A percentile compares a stretch with the other conserved stretches of the same genome.
Evolutionary conservation across 768 basidiomycete genomes (phyloP).

Genomic region (Leccinum boreale): DNA sequence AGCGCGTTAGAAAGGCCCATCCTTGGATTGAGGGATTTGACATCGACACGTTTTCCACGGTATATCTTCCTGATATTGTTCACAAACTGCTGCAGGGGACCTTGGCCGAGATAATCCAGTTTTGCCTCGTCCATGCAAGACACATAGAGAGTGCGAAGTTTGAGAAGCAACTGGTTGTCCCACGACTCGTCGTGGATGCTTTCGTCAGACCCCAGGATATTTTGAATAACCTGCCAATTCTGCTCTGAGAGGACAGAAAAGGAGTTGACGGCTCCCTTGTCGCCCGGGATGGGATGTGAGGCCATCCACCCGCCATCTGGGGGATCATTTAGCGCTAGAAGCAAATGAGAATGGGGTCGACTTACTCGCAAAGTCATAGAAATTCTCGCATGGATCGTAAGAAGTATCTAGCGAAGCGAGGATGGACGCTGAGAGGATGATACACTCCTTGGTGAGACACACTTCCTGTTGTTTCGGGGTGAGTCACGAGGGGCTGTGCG

Average conservation of each 20-base stretch:
- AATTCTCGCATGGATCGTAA: constrained; percentile 93
- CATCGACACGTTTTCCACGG: constrained; percentile 46
- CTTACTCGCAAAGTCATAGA: constrained; percentile 90
- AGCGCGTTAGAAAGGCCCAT: constrained; percentile 77
- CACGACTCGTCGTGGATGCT: constrained; percentile 39
- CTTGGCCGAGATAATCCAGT: constrained; percentile 69
- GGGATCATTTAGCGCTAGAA: constrained; percentile 2
- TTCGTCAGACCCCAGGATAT: constrained; percentile 54
- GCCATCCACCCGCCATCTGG: constrained; percentile 87
- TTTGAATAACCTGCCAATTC: constrained; percentile 75
- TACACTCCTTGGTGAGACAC: constrained; percentile 79
- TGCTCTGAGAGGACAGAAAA: constrained; percentile 71
- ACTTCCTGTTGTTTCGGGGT: constrained; percentile 40
- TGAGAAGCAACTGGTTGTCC: constrained; percentile 57
- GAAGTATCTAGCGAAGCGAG: constrained; percentile 74
- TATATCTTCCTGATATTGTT: constrained; percentile 59
- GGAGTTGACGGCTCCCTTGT: constrained; percentile 68
- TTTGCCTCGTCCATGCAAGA: constrained; percentile 80
- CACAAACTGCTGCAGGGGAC: constrained; percentile 68
- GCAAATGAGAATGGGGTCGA: constrained; percentile 17
- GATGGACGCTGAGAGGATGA: constrained; percentile 78
- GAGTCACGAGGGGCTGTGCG: not conserved
- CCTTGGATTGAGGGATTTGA: constrained; percentile 32
- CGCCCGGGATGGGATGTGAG: constrained; percentile 80
- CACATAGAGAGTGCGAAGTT: constrained; percentile 67